Evolutionary conservation across 2,329 filamentous ascomycete species (phyloP).

Genomic region (Apiospora hydei): DNA sequence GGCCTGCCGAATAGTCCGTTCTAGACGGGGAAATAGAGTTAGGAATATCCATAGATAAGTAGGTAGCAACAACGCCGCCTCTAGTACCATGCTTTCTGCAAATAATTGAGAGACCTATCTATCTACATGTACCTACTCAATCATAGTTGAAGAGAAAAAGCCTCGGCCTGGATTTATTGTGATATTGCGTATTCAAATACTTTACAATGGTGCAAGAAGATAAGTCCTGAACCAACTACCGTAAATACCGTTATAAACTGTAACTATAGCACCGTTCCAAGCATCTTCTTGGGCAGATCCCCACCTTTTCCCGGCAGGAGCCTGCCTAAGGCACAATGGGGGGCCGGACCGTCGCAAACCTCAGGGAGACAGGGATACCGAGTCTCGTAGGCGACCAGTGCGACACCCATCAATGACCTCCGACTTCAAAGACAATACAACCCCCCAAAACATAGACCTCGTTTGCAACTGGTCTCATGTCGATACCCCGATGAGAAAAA

Average conservation of each 20-base stretch:
- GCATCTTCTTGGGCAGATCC: not conserved
- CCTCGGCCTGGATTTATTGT: no score
- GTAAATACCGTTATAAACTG: no score
- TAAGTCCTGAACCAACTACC: no score
- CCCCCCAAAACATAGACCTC: not conserved
- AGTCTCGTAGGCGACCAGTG: not conserved
- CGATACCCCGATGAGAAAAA: slow-evolving; percentile 1
- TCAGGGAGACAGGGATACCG: slow-evolving; percentile 6
- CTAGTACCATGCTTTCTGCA: no score
- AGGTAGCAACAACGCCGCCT: no score
- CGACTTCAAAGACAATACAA: not conserved
- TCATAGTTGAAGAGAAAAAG: no score
- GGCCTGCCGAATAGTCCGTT: not conserved
- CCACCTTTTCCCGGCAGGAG: not conserved
- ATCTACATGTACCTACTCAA: no score
- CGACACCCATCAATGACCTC: not conserved
- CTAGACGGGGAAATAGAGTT: not conserved
- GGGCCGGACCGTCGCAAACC: not conserved
- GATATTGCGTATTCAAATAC: no score
- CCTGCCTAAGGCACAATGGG: slow-evolving; percentile 11
- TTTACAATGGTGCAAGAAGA: no score
- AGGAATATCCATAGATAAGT: not conserved
- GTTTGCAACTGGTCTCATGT: not conserved
- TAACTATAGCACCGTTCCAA: not conserved
- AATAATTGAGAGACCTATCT: no score